phyloP scores from a whole-genome alignment of 352 stramenopile species.

The Globisporangium apiculatum region DNA sequence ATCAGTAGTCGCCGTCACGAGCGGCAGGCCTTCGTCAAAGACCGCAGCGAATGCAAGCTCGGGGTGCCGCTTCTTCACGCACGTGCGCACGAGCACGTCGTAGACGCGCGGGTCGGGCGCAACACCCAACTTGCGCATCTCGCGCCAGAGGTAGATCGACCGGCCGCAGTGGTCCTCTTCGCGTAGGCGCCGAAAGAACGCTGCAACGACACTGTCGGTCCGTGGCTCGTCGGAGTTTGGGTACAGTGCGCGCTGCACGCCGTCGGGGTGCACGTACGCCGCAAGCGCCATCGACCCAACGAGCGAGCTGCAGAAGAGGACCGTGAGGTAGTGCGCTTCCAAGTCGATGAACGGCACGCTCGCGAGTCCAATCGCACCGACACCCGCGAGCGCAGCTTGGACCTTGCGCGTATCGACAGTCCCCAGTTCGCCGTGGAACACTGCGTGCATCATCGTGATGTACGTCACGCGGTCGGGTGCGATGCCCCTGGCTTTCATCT shows the following conservation, averaged over 20 bases:
- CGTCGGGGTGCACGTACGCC: conserved; percentile 81
- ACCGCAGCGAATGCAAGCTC: conserved; percentile 68
- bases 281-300: conserved; percentile 77
- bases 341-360: conserved; percentile 71
- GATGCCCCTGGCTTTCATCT: conserved; percentile 77
- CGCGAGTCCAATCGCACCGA: conserved; percentile 45
- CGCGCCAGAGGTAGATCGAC: conserved; percentile 81
- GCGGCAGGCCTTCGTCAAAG: conserved; percentile 53
- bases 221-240: conserved; percentile 69
- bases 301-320: conserved; percentile 66
- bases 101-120: conserved; percentile 63
- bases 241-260: conserved; percentile 71
- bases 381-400: conserved; percentile 48
- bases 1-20: conserved; percentile 25
- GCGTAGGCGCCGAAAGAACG: conserved; percentile 76
- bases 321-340: conserved; percentile 63
- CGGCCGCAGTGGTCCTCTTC: conserved; percentile 81
- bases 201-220: conserved; percentile 60
- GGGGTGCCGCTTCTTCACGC: conserved; percentile 78
- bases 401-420: conserved; percentile 61
- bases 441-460: conserved; percentile 85
- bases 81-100: conserved; percentile 76
- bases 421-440: conserved; percentile 74
- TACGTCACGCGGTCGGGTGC: conserved; percentile 68
- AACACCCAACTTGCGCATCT: conserved; percentile 72